phyloP scores from a whole-genome alignment of 2,329 filamentous ascomycete genomes.

The Hymenotorrendiella dingleyae region DNA sequence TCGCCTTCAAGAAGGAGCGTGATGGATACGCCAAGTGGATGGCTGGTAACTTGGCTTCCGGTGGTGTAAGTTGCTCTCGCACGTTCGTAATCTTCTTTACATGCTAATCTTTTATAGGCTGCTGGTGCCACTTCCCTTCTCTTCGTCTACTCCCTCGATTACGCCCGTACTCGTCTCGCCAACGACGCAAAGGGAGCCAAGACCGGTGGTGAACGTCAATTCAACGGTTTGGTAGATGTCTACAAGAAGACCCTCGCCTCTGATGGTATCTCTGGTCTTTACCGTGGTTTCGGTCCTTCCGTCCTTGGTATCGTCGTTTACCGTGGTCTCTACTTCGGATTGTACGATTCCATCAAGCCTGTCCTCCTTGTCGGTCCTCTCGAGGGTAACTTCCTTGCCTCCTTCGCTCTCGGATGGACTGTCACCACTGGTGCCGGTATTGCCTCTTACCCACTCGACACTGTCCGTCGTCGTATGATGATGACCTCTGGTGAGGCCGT shows the following conservation, averaged over 20 bases:
- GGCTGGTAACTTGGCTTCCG: slow-evolving; percentile 98
- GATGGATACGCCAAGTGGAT: slow-evolving; percentile 99
- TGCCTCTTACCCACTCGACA: slow-evolving; percentile 99
- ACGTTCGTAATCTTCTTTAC: background rate
- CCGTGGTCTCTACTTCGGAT: slow-evolving; percentile 99
- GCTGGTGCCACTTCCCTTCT: slow-evolving; percentile 99
- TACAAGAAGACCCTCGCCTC: slow-evolving; percentile 99
- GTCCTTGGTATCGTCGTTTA: slow-evolving; percentile 99
- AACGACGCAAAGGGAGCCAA: slow-evolving; percentile 99
- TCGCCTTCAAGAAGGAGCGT: slow-evolving; percentile 99
- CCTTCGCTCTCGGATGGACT: slow-evolving; percentile 95
- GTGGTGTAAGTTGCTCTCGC: slow-evolving; percentile 71
- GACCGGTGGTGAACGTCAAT: slow-evolving; percentile 95
- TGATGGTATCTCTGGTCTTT: slow-evolving; percentile 98
- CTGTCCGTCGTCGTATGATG: slow-evolving; percentile 99
- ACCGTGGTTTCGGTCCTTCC: slow-evolving; percentile 99
- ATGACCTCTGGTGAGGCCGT: slow-evolving; percentile 97
- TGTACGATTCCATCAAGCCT: slow-evolving; percentile 99
- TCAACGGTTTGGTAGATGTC: slow-evolving; percentile 99
- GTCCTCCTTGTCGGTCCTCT: slow-evolving; percentile 87
- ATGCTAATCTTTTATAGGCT: slow-evolving; percentile 45
- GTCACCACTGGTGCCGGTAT: slow-evolving; percentile 99
- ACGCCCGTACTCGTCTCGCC: slow-evolving; percentile 99
- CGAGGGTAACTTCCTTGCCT: slow-evolving; percentile 98
- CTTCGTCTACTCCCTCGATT: slow-evolving; percentile 99